phyloP scores from a whole-genome alignment of 257 asterid species.

The Solanum ossicruentum region DNA sequence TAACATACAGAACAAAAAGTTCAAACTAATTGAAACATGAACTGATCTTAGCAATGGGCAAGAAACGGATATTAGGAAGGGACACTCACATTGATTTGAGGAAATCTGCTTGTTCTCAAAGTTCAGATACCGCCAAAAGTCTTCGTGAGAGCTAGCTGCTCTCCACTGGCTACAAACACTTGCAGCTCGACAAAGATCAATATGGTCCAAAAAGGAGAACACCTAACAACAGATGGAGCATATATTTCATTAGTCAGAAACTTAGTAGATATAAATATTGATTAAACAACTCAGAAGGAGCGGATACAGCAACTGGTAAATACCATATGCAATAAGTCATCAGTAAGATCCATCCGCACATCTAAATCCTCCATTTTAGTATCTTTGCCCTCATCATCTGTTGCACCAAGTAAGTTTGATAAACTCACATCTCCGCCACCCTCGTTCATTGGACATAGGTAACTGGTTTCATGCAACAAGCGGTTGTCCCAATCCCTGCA shows the following conservation, averaged over 20 bases:
- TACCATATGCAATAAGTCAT: slow-evolving; percentile 96
- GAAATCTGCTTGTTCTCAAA: slow-evolving; percentile 69
- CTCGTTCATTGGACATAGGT: slow-evolving; percentile 13
- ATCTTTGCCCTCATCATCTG: slow-evolving; percentile 19
- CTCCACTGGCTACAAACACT: slow-evolving; percentile 95
- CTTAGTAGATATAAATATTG: not conserved
- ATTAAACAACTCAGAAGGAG: not conserved
- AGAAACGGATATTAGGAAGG: not conserved
- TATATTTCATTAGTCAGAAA: not conserved
- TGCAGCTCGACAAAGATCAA: slow-evolving; percentile 90
- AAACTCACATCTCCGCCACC: slow-evolving; percentile 15
- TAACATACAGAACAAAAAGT: slow-evolving; percentile 2
- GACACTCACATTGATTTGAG: slow-evolving; percentile 61
- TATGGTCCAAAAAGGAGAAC: slow-evolving; percentile 74
- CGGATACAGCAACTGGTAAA: not conserved
- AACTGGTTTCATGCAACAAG: slow-evolving; percentile 30
- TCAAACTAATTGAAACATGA: not conserved
- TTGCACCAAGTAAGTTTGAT: slow-evolving; percentile 15
- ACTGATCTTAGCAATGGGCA: not conserved
- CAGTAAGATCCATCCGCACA: slow-evolving; percentile 93
- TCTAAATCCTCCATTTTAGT: slow-evolving; percentile 36
- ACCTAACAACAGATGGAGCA: slow-evolving; percentile 31
- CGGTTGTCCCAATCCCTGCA: slow-evolving; percentile 64
- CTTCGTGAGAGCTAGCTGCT: slow-evolving; percentile 92
- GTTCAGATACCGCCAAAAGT: slow-evolving; percentile 87